Evolutionary conservation across 805 yeast species (phyloP).

Genomic region (Ogataea sp.): DNA sequence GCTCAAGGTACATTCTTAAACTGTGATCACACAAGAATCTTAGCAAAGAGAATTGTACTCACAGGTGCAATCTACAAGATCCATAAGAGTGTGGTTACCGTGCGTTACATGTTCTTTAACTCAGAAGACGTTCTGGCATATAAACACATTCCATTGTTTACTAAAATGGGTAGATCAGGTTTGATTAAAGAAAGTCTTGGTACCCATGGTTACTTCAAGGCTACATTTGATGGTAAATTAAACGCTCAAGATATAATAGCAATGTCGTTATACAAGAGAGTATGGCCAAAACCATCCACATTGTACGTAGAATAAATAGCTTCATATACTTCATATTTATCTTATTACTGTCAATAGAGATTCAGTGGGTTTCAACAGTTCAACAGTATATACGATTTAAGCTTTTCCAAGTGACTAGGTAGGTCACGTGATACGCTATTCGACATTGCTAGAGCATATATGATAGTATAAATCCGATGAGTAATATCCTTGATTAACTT

Average conservation of each 20-base stretch:
- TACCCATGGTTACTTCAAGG: slow-evolving; percentile 97
- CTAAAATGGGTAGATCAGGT: slow-evolving; percentile 90
- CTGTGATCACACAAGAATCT: slow-evolving; percentile 73
- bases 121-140: slow-evolving; percentile 82
- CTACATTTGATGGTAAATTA: slow-evolving; percentile 85
- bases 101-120: slow-evolving; percentile 96
- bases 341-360: no score
- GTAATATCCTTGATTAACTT: no score
- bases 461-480: no score
- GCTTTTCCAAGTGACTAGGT: no score
- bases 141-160: slow-evolving; percentile 86
- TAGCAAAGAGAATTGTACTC: slow-evolving; percentile 81
- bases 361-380: no score
- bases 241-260: slow-evolving; percentile 90
- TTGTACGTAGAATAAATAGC: background rate
- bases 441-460: no score
- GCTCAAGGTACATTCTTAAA: slow-evolving; percentile 90
- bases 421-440: no score
- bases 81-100: slow-evolving; percentile 84
- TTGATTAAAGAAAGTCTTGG: slow-evolving; percentile 93
- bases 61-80: slow-evolving; percentile 96
- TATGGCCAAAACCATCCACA: slow-evolving; percentile 65
- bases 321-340: background rate
- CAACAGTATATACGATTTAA: no score
- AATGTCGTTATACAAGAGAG: slow-evolving; percentile 88